Conservation (phyloP, 2,329 filamentous ascomycete genomes). For the Lachnellula hyalina region DNA sequence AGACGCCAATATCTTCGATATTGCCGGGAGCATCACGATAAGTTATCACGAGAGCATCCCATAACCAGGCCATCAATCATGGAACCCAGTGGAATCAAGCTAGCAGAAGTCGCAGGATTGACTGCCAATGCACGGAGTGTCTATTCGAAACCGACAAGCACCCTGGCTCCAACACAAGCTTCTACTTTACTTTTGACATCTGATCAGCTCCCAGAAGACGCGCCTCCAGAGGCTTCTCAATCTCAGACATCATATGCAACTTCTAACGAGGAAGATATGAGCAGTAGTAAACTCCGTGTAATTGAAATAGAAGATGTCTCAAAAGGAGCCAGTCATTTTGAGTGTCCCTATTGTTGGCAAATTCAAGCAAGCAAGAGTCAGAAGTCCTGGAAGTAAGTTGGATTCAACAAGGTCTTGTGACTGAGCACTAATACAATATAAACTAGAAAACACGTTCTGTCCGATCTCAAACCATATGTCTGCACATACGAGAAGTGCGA, state of each 20-base stretch:
- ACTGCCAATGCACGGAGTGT: neutral
- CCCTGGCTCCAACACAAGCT: slow-evolving; percentile 5
- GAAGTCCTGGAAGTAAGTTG: slow-evolving; percentile 22
- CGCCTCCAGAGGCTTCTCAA: slow-evolving; percentile 1
- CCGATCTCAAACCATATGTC: slow-evolving; percentile 30
- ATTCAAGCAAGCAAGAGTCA: slow-evolving; percentile 15
- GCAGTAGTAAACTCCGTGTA: slow-evolving; percentile 1
- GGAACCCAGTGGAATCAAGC: neutral
- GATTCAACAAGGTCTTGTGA: neutral
- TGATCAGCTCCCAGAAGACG: neutral
- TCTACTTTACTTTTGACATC: neutral
- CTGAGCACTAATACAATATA: neutral
- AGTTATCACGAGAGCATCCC: slow-evolving; percentile 1
- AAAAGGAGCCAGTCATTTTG: slow-evolving; percentile 4
- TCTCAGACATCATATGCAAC: slow-evolving; percentile 14
- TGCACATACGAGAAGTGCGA: slow-evolving; percentile 30
- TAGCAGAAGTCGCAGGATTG: neutral
- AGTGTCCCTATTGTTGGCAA: slow-evolving; percentile 15
- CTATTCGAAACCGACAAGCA: slow-evolving; percentile 7
- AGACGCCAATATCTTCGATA: slow-evolving; percentile 27
- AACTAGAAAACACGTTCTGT: slow-evolving; percentile 27
- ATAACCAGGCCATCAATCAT: neutral
- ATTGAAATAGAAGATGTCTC: slow-evolving; percentile 9
- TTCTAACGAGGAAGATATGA: slow-evolving; percentile 4
- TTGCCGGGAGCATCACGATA: slow-evolving; percentile 22